A percentile compares a stretch with the other conserved stretches of the same genome.
Evolutionary conservation across 768 basidiomycete genomes (phyloP).

Genomic region (Candolleomyces eurysporus): DNA sequence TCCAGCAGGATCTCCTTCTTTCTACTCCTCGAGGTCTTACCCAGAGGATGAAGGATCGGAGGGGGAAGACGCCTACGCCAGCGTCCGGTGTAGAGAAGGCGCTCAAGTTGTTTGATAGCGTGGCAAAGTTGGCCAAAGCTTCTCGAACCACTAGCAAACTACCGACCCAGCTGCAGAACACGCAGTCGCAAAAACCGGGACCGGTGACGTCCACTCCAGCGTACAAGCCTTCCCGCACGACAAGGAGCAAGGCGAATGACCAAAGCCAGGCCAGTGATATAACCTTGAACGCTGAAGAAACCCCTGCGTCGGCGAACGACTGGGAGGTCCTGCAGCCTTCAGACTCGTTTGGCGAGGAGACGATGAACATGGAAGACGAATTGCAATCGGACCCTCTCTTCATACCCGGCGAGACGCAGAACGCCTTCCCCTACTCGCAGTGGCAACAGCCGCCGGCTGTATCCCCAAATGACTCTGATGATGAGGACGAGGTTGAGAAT

Average conservation of each 20-base stretch:
- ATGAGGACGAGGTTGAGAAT: conserved; percentile 15
- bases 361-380: conserved; percentile 27
- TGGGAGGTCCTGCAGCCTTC: conserved; percentile 15
- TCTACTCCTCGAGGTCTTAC: conserved; percentile 26
- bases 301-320: not conserved
- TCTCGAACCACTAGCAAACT: not conserved
- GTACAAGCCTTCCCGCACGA: not conserved
- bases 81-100: conserved; percentile 4
- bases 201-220: not conserved
- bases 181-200: not conserved
- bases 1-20: conserved; percentile 11
- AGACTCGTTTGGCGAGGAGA: conserved; percentile 5
- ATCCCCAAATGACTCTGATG: conserved; percentile 37
- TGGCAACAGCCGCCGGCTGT: conserved; percentile 22
- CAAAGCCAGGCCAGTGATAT: not conserved
- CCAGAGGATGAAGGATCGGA: conserved; percentile 42
- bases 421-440: conserved; percentile 55
- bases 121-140: not conserved
- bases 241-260: not conserved
- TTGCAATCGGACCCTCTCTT: conserved; percentile 44
- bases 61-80: conserved; percentile 21
- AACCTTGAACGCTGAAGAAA: not conserved
- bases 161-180: not conserved
- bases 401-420: conserved; percentile 50
- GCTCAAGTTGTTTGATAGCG: not conserved